Base-by-base conservation (phyloP, 768 basidiomycete species). In the Amanita thiersii region DNA sequence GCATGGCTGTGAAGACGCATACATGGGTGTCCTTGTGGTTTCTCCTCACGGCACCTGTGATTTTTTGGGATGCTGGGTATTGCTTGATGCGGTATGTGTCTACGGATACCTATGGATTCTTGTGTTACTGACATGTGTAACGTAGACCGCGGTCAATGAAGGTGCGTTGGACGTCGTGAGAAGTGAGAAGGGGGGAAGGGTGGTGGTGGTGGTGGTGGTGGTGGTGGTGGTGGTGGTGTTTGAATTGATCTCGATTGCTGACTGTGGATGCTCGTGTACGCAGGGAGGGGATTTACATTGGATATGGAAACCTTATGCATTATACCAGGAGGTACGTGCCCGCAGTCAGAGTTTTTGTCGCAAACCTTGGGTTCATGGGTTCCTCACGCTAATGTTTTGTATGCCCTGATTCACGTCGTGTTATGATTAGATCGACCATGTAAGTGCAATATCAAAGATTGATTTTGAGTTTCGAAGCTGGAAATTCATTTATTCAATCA, bases 251-350 rank as follows among this genome's bases (percentile, higher is more conserved):
- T n/a, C n/a, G n/a, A n/a, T 3, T 35, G 30, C 18, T 10, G 10
- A 14, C 18, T 18, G 33, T 31, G 32, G 11, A 29, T 17, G 39
- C 26, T 14, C 36, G 28, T 26, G 6, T 20, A 23, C 34, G 23
- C 12, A 73, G 68, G 89, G 86, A 1, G 91, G 91, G 2, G 88
- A 92, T 59, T 66, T 92, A 34, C 85, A 91, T 51, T 93, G 89
- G 90, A 73, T 93, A 32, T 94, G 90, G 91, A 66, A 72, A 45
- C 88, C 88, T 2, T 93, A 93, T 54, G 72, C 68, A 18, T 45
- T 85, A 21, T 90, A 89, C 60, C 81, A 87, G 53, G 65, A 81
- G n/a, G 64, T 88, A 39, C 32, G 62, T 45, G 5, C n/a, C n/a
- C n/a, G n/a, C n/a, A n/a, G n/a, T n/a, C n/a, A n/a, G n/a, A n/a